Conservation (phyloP, 2,329 filamentous ascomycete genomes). For the Pseudogymnoascus verrucosus region DNA sequence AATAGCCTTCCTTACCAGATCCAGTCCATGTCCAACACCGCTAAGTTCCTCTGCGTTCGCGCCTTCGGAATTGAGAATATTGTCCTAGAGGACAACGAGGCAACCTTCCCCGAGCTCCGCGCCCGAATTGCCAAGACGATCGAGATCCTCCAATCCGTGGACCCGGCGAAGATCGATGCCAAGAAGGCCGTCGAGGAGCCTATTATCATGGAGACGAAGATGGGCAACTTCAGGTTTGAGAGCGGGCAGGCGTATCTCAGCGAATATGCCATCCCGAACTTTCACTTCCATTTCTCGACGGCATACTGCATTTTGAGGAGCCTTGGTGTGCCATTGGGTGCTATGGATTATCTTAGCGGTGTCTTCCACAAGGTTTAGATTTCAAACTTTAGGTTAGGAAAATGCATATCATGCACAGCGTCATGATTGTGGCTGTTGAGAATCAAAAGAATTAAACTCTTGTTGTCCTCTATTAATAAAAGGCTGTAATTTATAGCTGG, state of each 20-base stretch:
- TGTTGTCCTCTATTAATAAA: neutral
- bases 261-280: conserved; percentile 36
- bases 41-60: conserved; percentile 17
- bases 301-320: conserved; percentile 40
- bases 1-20: neutral
- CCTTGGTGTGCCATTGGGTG: conserved; percentile 40
- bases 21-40: neutral
- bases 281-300: conserved; percentile 42
- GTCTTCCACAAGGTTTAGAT: conserved; percentile 6
- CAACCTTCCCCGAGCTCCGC: conserved; percentile 39
- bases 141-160: conserved; percentile 33
- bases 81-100: conserved; percentile 33
- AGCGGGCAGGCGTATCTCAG: conserved; percentile 30
- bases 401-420: neutral
- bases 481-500: neutral
- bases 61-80: conserved; percentile 27
- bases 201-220: neutral
- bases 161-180: conserved; percentile 18
- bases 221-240: conserved; percentile 5
- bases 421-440: neutral
- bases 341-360: conserved; percentile 34
- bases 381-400: neutral
- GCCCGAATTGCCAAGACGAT: conserved; percentile 37
- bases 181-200: neutral
- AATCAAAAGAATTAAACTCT: neutral